Evolutionary conservation across 306 rosid species (phyloP).

Genomic region (Gynostemma pentaphyllum): DNA sequence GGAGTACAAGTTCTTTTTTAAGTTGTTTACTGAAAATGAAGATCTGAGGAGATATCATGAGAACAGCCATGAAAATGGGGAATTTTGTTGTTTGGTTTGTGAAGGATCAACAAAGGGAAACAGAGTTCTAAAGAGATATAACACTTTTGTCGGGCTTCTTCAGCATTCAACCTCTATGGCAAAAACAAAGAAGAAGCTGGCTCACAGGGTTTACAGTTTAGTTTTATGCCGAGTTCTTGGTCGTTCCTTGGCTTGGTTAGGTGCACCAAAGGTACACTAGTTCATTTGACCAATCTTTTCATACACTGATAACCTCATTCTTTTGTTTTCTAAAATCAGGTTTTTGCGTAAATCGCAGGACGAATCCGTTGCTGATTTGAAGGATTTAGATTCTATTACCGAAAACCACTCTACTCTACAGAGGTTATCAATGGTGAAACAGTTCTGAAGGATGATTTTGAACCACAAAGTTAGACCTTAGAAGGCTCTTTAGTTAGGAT

Average conservation of each 20-base stretch:
- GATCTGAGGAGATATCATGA: constrained; percentile 17
- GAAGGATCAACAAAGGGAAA: constrained; percentile 8
- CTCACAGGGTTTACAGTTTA: not conserved
- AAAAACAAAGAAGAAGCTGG: not conserved
- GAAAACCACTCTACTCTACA: not conserved
- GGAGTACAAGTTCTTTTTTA: constrained; percentile 13
- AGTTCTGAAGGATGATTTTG: not conserved
- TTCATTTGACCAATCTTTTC: not conserved
- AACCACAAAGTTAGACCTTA: not conserved
- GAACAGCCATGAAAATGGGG: constrained; percentile 10
- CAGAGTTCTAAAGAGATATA: not conserved
- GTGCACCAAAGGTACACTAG: not conserved
- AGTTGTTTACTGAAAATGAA: constrained; percentile 8
- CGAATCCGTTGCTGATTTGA: not conserved
- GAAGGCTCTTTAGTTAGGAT: not conserved
- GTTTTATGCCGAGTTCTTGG: not conserved
- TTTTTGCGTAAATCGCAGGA: not conserved
- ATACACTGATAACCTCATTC: not conserved
- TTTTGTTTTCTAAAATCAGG: not conserved
- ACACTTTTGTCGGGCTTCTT: not conserved
- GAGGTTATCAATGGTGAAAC: not conserved
- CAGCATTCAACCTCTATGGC: not conserved
- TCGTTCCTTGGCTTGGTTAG: not conserved
- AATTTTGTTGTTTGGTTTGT: constrained; percentile 20
- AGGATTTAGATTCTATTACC: not conserved